These are phyloP conservation scores for Trichoderma sp. DNA, from an alignment of 2,329 filamentous ascomycete genomes.

Conservation along the genomic window DNA sequence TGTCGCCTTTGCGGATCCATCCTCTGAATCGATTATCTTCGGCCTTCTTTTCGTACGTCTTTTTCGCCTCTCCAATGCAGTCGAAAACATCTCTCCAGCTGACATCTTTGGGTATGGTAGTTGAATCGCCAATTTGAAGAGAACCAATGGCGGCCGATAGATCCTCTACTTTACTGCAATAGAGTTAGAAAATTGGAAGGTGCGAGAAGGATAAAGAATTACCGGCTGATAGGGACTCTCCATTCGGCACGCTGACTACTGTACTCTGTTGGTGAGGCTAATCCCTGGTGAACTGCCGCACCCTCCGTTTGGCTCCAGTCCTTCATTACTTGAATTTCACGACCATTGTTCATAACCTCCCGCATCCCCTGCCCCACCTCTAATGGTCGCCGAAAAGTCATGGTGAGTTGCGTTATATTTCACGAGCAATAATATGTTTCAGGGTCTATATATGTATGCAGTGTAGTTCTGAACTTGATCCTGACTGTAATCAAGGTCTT, in stretches of 20 bases:
- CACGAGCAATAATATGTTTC: not conserved
- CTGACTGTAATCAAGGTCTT: not conserved
- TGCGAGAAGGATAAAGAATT: not conserved
- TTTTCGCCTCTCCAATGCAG: slow-evolving; percentile 5
- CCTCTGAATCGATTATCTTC: slow-evolving; percentile 18
- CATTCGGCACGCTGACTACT: slow-evolving; percentile 23
- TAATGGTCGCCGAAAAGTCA: slow-evolving; percentile 5
- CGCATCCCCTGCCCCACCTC: slow-evolving; percentile 21
- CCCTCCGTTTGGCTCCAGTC: slow-evolving; percentile 21
- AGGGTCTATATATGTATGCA: not conserved
- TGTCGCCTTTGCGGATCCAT: slow-evolving; percentile 17
- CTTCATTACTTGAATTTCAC: slow-evolving; percentile 21
- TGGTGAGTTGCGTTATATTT: not conserved
- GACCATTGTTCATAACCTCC: slow-evolving; percentile 7
- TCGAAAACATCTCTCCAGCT: slow-evolving; percentile 19
- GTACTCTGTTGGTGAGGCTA: slow-evolving; percentile 21
- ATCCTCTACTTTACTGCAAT: slow-evolving; percentile 2
- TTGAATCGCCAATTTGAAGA: not conserved
- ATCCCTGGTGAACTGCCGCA: slow-evolving; percentile 5
- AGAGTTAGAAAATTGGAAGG: not conserved
- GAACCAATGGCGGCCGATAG: not conserved
- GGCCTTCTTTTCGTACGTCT: not conserved
- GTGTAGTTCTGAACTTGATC: not conserved
- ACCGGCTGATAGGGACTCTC: slow-evolving; percentile 20
- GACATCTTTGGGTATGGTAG: not conserved